A percentile compares a stretch with the other conserved stretches of the same genome.
Conservation (phyloP, 2,329 filamentous ascomycete species). For the Seiridium cupressi region DNA sequence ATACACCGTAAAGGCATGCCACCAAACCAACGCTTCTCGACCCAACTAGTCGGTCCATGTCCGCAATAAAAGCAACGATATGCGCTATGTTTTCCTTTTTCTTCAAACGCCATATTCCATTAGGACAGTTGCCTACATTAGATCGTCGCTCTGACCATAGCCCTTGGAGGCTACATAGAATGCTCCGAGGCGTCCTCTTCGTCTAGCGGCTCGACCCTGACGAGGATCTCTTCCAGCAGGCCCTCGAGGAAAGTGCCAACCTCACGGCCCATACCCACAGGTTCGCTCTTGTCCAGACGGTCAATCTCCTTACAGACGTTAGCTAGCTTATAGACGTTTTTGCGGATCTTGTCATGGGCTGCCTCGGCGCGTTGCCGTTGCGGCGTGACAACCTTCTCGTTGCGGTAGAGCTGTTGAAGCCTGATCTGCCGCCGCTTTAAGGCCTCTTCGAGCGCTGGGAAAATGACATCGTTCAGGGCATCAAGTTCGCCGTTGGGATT, state of each 20-base stretch:
- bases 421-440: constrained; percentile 74
- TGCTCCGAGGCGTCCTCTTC: constrained; percentile 51
- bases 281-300: constrained; percentile 78
- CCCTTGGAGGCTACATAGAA: too few relatives aligned
- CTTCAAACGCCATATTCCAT: background rate
- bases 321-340: constrained; percentile 78
- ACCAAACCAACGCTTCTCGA: background rate
- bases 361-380: constrained; percentile 67
- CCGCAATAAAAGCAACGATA: background rate
- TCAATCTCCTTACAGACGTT: constrained; percentile 89
- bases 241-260: constrained; percentile 89
- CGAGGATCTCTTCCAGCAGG: constrained; percentile 88
- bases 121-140: background rate
- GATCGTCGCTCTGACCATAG: too few relatives aligned
- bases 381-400: constrained; percentile 49
- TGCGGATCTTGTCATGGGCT: constrained; percentile 79
- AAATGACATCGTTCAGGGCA: constrained; percentile 84
- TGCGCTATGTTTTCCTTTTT: background rate
- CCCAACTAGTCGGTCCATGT: too few relatives aligned
- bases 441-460: constrained; percentile 89
- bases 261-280: constrained; percentile 90
- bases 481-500: constrained; percentile 72
- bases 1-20: background rate
- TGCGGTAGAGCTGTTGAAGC: constrained; percentile 50
- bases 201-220: constrained; percentile 84